Evolutionary conservation across 495 filamentous ascomycete species (phyloP).

Genomic region (Friedmanniomyces endolithicus): DNA sequence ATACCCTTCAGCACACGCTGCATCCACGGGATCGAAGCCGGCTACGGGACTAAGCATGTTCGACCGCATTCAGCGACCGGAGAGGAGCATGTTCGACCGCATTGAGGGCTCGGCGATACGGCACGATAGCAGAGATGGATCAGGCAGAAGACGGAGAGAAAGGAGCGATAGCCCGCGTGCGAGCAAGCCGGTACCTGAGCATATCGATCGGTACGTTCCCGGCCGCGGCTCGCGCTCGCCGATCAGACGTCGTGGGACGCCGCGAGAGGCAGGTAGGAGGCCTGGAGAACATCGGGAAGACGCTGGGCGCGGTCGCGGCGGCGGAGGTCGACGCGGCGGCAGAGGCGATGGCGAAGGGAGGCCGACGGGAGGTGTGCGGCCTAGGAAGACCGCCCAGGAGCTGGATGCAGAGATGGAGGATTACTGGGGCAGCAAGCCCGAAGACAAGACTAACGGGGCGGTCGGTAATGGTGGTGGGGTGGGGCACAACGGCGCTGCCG

Average conservation of each 20-base stretch:
- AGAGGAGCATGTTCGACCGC: conserved; percentile 15
- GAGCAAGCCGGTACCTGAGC: conserved; percentile 54
- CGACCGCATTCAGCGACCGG: conserved; percentile 51
- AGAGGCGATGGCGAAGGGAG: conserved; percentile 20
- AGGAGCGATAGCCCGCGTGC: conserved; percentile 45
- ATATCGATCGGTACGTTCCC: conserved; percentile 79
- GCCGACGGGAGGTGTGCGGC: conserved; percentile 41
- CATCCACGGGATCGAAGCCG: conserved; percentile 22
- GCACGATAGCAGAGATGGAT: conserved; percentile 4
- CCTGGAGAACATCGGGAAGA: conserved; percentile 29
- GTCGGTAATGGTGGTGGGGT: not conserved
- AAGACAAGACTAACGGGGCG: not conserved
- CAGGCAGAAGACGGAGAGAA: conserved; percentile 31
- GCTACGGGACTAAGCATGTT: conserved; percentile 51
- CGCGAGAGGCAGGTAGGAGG: conserved; percentile 39
- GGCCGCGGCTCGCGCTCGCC: conserved; percentile 38
- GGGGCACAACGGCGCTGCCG: not conserved
- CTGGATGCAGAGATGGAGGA: conserved; percentile 93
- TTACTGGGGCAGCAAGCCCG: conserved; percentile 48
- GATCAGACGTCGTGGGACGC: conserved; percentile 34
- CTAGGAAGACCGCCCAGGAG: conserved; percentile 82
- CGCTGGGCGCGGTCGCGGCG: conserved; percentile 27
- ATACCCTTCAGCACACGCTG: too few relatives aligned
- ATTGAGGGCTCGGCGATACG: conserved; percentile 2
- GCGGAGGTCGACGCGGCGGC: conserved; percentile 29